These are phyloP conservation scores for Setaria italica DNA, from an alignment of 202 grass and related monocot genomes.

Conservation along the genomic window DNA sequence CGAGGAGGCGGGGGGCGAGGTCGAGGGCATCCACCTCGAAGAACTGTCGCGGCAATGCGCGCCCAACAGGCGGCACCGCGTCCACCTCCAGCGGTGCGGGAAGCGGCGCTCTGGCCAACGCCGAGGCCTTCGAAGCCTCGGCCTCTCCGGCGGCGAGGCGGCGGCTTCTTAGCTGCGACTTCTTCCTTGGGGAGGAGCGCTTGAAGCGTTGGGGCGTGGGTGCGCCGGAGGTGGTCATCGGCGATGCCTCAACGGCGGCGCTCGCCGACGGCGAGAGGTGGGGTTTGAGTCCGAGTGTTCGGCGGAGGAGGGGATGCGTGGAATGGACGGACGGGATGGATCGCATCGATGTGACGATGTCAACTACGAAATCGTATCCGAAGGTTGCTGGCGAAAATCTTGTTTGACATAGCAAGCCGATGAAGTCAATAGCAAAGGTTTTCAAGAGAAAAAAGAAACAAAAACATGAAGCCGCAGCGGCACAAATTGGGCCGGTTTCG, in stretches of 20 bases:
- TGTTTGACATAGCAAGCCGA: not conserved
- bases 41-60: conserved; percentile 66
- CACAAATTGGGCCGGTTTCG: not conserved
- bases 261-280: not conserved
- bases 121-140: not conserved
- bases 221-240: conserved; percentile 43
- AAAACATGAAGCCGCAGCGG: not conserved
- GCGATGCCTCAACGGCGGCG: conserved; percentile 14
- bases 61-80: not conserved
- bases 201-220: conserved; percentile 59
- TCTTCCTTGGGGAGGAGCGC: conserved; percentile 57
- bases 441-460: not conserved
- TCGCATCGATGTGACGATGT: conserved; percentile 2
- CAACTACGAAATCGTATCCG: not conserved
- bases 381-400: not conserved
- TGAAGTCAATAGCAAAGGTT: not conserved
- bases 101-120: conserved; percentile 10
- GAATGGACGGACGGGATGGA: conserved; percentile 48
- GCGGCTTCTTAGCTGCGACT: conserved; percentile 21
- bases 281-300: not conserved
- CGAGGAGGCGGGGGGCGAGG: conserved; percentile 84
- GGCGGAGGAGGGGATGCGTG: not conserved
- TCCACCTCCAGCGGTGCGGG: not conserved
- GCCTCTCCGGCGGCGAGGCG: conserved; percentile 23
- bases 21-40: conserved; percentile 85